Base-by-base conservation (phyloP, 148 eudicot genomes). In the Spergularia bocconei region DNA sequence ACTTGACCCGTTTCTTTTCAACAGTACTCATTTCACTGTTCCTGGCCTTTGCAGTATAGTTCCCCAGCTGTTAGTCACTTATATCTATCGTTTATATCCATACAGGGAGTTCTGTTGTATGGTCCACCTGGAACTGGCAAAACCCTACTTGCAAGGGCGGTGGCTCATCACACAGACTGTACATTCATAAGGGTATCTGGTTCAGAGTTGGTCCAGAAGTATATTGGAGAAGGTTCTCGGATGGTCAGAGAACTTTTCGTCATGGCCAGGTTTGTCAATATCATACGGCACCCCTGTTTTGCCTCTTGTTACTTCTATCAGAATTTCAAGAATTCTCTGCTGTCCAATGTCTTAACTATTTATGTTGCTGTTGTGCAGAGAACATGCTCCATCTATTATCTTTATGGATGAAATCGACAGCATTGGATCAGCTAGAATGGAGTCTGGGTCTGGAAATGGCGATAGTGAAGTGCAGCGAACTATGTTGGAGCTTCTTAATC, bases 241-340 rank as follows among this genome's bases (percentile, higher is more conserved):
- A 89, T 89, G 93, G 93, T 89, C 68, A 76, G 93, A 71, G 93
- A 89, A 84, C 91, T 89, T 69, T 89, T 89, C 75, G 91, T 89
- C 25, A 89, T 89, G 93, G 93, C 93, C 79, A 87, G 93, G 93
- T 89, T 82, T 80, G 84, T 78, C 19, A 63, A 38, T 25, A 62
- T 29, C 36, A 29, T 29, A 29, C 0, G 36, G 3, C 36, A 29
- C 59, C 9, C 47, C 10, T 44, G 9, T 44, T 44, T 6, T 44
- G 8, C 4, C 48, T 0, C 48, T 44, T 44, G 7, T 44, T 44
- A 9, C 6, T 6, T 44, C 6, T 44, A 44, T 44, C 48, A 44
- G 10, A 44, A 9, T 6, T 44, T 44, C 8, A 44, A 44, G 48
- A 44, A 44, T 44, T 44, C 48, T 44, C 48, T 6, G 7, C 48